Conservation (phyloP, 768 basidiomycete species). For the Plicaturopsis crispa region DNA sequence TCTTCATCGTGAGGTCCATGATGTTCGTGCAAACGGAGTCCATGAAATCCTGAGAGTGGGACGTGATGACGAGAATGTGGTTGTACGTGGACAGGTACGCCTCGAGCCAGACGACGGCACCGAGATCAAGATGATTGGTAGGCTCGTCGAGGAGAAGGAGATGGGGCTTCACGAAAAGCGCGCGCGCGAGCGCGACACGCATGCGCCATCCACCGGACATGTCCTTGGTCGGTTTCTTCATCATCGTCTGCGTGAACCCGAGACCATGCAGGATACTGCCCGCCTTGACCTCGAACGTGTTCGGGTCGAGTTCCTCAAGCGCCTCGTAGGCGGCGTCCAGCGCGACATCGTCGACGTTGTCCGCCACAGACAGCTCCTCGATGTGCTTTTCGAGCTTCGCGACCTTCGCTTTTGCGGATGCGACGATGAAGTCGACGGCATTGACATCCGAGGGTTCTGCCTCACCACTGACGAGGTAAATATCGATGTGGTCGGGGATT, state of each 20-base stretch:
- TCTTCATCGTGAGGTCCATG: constrained; percentile 91
- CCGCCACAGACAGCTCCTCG: constrained; percentile 87
- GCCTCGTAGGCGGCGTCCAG: constrained; percentile 91
- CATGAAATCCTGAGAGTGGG: constrained; percentile 99
- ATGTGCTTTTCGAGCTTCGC: constrained; percentile 89
- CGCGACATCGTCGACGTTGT: constrained; percentile 80
- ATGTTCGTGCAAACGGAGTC: constrained; percentile 96
- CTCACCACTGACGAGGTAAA: constrained; percentile 94
- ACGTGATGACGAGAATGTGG: constrained; percentile 96
- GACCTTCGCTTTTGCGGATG: constrained; percentile 88
- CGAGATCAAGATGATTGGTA: constrained; percentile 91
- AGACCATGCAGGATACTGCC: constrained; percentile 96
- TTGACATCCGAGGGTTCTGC: constrained; percentile 93
- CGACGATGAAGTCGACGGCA: constrained; percentile 95
- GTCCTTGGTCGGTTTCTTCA: constrained; percentile 94
- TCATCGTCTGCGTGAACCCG: constrained; percentile 86
- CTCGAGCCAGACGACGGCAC: constrained; percentile 98
- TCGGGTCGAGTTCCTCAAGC: constrained; percentile 94
- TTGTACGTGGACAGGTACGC: constrained; percentile 98
- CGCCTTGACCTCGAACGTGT: constrained; percentile 93
- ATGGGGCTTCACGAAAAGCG: constrained; percentile 95
- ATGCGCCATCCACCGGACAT: constrained; percentile 99
- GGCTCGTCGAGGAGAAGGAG: constrained; percentile 90
- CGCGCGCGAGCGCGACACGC: constrained; percentile 94
- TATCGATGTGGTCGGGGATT: constrained; percentile 93